Percentiles rank a stretch among this genome's conserved stretches.
Evolutionary conservation across 768 basidiomycete genomes (phyloP).

Genomic region (Phlegmacium glaucopus): DNA sequence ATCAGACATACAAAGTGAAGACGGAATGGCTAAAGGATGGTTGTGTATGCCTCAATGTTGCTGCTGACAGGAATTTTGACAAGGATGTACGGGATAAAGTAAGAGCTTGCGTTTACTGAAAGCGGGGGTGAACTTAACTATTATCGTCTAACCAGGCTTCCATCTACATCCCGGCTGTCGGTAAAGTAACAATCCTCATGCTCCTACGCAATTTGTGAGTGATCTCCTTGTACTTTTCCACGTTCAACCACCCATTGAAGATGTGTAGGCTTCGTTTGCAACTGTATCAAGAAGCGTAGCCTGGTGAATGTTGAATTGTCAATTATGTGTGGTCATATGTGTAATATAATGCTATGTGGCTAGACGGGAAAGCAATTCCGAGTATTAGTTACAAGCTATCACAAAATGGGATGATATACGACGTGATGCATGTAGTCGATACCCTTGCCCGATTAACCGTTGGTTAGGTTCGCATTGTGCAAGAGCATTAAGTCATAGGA

Average conservation of each 20-base stretch:
- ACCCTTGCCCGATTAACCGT: slow-evolving; percentile 1
- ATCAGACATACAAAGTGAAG: slow-evolving; percentile 78
- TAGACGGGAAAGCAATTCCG: slow-evolving; percentile 17
- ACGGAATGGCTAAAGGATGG: slow-evolving; percentile 92
- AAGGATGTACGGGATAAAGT: slow-evolving; percentile 91
- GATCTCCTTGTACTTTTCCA: background rate
- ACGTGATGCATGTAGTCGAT: slow-evolving; percentile 4
- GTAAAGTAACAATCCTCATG: slow-evolving; percentile 97
- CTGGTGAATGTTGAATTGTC: slow-evolving; percentile 21
- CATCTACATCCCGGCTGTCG: slow-evolving; percentile 93
- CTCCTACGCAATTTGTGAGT: slow-evolving; percentile 91
- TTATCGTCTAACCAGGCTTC: slow-evolving; percentile 58
- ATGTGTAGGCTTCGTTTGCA: slow-evolving; percentile 49
- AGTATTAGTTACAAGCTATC: slow-evolving; percentile 30
- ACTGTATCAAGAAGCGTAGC: slow-evolving; percentile 41
- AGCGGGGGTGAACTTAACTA: background rate
- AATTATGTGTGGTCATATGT: slow-evolving; percentile 26
- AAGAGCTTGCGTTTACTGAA: slow-evolving; percentile 13
- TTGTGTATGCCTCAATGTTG: slow-evolving; percentile 89
- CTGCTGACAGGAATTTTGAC: slow-evolving; percentile 96
- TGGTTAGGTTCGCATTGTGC: background rate
- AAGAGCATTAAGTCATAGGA: slow-evolving; percentile 23
- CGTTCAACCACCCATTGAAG: background rate
- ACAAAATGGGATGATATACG: slow-evolving; percentile 10
- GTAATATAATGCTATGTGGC: slow-evolving; percentile 23